phyloP scores from a whole-genome alignment of 148 eudicot species.

The Salicornia ramosissima region DNA sequence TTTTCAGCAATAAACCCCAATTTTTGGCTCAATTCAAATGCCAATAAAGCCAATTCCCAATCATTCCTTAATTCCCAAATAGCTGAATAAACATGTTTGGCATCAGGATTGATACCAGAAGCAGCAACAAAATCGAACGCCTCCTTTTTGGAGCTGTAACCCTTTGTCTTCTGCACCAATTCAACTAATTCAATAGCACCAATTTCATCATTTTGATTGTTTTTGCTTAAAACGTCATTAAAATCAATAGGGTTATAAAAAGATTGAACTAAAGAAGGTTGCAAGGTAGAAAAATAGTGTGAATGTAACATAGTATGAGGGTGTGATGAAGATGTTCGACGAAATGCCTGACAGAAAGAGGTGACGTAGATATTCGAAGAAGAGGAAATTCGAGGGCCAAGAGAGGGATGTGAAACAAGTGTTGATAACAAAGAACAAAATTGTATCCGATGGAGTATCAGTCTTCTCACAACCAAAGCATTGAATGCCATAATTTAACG shows the following conservation, averaged over 20 bases:
- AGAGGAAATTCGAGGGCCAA: not conserved
- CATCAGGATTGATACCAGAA: constrained; percentile 34
- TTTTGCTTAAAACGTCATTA: constrained; percentile 8
- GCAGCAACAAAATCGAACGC: constrained; percentile 47
- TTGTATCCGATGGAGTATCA: not conserved
- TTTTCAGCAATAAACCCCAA: constrained; percentile 44
- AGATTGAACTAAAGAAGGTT: constrained; percentile 17
- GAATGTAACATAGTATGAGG: not conserved
- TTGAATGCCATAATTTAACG: not conserved
- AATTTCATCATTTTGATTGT: constrained; percentile 5
- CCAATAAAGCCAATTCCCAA: constrained; percentile 67
- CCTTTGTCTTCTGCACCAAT: constrained; percentile 31
- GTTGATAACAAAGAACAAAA: constrained; percentile 11
- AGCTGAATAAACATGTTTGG: constrained; percentile 34
- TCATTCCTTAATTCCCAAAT: constrained; percentile 62
- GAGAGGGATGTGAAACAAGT: not conserved
- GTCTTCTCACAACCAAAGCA: not conserved
- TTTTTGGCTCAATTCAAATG: constrained; percentile 56
- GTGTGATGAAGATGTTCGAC: constrained; percentile 45
- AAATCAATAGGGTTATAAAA: constrained; percentile 32
- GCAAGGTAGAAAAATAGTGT: constrained; percentile 18
- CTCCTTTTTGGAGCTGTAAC: constrained; percentile 37
- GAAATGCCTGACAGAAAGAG: constrained; percentile 49
- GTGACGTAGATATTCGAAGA: not conserved
- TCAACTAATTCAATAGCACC: constrained; percentile 35